Evolutionary conservation across 2,329 filamentous ascomycete species (phyloP).

Genomic region (Teratosphaeria pseudoeucalypti): DNA sequence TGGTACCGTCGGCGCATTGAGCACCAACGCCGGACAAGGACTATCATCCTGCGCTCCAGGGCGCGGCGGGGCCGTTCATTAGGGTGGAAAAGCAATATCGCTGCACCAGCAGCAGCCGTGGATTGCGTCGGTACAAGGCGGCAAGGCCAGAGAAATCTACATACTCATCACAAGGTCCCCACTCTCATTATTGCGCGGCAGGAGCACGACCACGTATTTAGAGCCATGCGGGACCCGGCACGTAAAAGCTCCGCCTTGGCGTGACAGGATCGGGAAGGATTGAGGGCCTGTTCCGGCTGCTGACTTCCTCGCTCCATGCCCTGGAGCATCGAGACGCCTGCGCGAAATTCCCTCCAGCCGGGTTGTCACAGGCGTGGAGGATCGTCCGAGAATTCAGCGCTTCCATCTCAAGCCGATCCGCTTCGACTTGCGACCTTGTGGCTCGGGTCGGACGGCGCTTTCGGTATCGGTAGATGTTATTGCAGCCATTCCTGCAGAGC

Average conservation of each 20-base stretch:
- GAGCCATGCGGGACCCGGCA: too few relatives aligned
- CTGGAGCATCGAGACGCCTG: not conserved
- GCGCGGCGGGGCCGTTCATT: too few relatives aligned
- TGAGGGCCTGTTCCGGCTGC: not conserved
- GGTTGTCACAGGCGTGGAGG: not conserved
- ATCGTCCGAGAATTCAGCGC: not conserved
- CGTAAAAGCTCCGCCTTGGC: not conserved
- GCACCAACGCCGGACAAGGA: too few relatives aligned
- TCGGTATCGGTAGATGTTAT: not conserved
- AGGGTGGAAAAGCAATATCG: too few relatives aligned
- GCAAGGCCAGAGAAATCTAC: too few relatives aligned
- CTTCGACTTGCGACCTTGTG: not conserved
- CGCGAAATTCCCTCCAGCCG: not conserved
- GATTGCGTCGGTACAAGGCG: too few relatives aligned
- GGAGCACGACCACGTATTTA: too few relatives aligned
- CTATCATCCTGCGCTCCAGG: too few relatives aligned
- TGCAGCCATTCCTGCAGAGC: not conserved
- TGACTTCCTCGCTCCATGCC: not conserved
- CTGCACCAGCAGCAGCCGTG: too few relatives aligned
- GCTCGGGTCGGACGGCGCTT: not conserved
- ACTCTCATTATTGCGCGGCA: too few relatives aligned
- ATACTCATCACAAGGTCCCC: too few relatives aligned
- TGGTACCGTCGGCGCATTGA: too few relatives aligned
- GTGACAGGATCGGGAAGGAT: not conserved
- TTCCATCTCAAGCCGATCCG: not conserved